Evolutionary conservation across 257 asterid genomes (phyloP), one percentile per base, ranked within the genome.

Genomic region (Ballota nigra): DNA sequence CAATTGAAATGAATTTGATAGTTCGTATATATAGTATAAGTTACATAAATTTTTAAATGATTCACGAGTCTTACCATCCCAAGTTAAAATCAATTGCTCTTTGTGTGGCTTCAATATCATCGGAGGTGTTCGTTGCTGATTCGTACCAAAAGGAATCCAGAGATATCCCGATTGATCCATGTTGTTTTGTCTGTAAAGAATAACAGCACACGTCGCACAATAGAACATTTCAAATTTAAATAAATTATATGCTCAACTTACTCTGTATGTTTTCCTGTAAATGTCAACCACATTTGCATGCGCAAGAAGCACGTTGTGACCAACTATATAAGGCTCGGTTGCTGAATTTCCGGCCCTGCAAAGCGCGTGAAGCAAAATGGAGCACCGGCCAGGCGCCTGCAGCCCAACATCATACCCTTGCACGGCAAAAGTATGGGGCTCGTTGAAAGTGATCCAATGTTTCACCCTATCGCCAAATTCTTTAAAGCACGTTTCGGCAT

Each of bases 401-500:
- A 89, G 84, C 31, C 98, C 97, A 0, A 80, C 83, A 31, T 89
- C 97, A 58, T 78, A 95, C 12, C 98, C 99, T 72, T 92, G 95
- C 3, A 85, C 76, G 5, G 95, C 66, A 8, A 92, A 69, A 0
- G 92, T 89, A 58, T 88, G 96, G 0, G 97, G 99, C 87, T 95
- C 98, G 43, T 92, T 95, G 76, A 95, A 83, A 8, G 97, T 95
- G 75, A 95, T 92, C 99, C 99, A 95, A 3, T 89, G 57, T 88
- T 95, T 95, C 77, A 95, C 99, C 4, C 95, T 73, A 40, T 89
- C 98, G 0, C 99, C 98, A 65, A 89, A 95, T 65, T 75, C 84
- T 79, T 81, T 83, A 52, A 89, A 95, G 73, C 99, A 95, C 0
- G 95, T 88, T 45, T 92, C 98, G 1, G 97, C 96, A 65, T 82